phyloP scores from a whole-genome alignment of 371 early-diverging fungal genomes.

The Astathelohania contejeani region DNA sequence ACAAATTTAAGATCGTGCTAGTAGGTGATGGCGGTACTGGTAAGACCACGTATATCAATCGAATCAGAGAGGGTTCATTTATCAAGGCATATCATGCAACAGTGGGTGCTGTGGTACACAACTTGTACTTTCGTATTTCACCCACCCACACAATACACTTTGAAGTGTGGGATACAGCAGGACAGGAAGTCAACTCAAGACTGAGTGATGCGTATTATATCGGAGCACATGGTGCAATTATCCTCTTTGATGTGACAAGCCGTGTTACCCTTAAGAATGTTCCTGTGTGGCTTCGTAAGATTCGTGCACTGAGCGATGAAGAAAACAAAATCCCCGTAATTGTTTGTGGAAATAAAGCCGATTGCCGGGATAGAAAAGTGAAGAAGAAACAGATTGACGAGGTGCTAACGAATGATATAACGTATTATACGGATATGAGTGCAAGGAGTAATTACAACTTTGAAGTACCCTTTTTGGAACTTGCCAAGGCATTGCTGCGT shows the following conservation, averaged over 20 bases:
- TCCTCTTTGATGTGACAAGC: constrained; percentile 99
- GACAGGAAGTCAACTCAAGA: constrained; percentile 99
- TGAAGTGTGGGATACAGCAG: constrained; percentile 83
- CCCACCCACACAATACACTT: constrained; percentile 72
- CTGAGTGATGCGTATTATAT: constrained; percentile 99
- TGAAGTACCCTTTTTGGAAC: constrained; percentile 98
- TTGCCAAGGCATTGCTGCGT: constrained; percentile 84
- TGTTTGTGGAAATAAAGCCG: constrained; percentile 99
- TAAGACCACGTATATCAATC: constrained; percentile 99
- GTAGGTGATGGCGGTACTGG: constrained; percentile 99
- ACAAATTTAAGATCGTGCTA: constrained; percentile 53
- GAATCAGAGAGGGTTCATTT: constrained; percentile 96
- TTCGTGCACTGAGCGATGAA: constrained; percentile 63
- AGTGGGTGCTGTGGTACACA: constrained; percentile 95
- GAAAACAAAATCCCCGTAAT: constrained; percentile 93
- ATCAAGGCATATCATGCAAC: constrained; percentile 98
- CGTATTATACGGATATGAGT: constrained; percentile 96
- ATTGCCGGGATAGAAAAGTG: constrained; percentile 98
- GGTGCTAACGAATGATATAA: constrained; percentile 55
- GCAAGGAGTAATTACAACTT: constrained; percentile 99
- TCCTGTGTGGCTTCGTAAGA: constrained; percentile 97
- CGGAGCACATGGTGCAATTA: constrained; percentile 95
- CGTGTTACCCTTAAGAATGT: constrained; percentile 99
- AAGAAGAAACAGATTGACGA: constrained; percentile 94
- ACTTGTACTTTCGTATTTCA: constrained; percentile 86